Evolutionary conservation across 192 early-diverging fungal genomes (phyloP).

Genomic region (Rhizoclosmatium sp.): DNA sequence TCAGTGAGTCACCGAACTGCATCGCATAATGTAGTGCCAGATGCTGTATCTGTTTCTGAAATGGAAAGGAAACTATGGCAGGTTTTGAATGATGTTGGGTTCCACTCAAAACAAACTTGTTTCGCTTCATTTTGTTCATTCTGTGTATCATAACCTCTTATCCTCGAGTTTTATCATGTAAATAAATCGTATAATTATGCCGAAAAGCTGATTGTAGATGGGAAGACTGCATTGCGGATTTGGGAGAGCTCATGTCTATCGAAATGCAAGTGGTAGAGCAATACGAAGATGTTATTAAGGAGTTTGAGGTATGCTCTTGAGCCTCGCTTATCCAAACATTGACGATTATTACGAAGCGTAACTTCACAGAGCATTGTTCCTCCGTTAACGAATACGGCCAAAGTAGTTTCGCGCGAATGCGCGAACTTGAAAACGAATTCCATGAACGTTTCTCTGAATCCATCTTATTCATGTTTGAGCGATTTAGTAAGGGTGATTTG

Average conservation of each 20-base stretch:
- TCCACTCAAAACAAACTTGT: neutral
- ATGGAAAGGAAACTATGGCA: neutral
- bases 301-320: slow-evolving; percentile 52
- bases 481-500: slow-evolving; percentile 66
- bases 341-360: slow-evolving; percentile 19
- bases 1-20: neutral
- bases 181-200: too few species aligned
- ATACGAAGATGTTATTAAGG: slow-evolving; percentile 69
- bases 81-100: neutral
- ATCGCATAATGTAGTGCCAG: neutral
- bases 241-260: slow-evolving; percentile 45
- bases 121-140: neutral
- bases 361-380: slow-evolving; percentile 62
- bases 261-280: slow-evolving; percentile 72
- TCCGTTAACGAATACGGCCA: slow-evolving; percentile 60
- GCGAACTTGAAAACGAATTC: slow-evolving; percentile 68
- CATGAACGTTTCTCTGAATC: slow-evolving; percentile 66
- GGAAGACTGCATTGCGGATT: too few species aligned
- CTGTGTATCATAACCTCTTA: neutral
- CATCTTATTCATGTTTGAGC: slow-evolving; percentile 57
- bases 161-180: too few species aligned
- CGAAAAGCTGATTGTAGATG: too few species aligned
- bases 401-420: slow-evolving; percentile 56
- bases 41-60: neutral
- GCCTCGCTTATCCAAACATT: neutral